Evolutionary conservation across 345 rosid species (phyloP).

Genomic region (Eucalyptus albens): DNA sequence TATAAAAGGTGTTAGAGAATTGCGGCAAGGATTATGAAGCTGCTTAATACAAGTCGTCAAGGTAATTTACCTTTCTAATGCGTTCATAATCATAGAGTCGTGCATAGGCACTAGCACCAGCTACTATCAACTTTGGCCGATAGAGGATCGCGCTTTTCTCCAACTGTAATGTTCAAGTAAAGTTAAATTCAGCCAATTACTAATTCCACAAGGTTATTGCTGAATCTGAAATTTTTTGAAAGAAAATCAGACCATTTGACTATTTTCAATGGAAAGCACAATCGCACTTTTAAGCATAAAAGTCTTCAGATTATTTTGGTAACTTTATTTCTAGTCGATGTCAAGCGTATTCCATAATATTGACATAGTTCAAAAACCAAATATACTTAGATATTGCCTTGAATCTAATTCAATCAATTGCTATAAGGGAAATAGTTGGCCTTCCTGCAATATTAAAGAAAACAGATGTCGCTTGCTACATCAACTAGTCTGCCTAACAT

Average conservation of each 20-base stretch:
- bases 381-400: neutral
- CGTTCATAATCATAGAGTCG: slow-evolving; percentile 90
- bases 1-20: neutral
- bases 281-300: neutral
- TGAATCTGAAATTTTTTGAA: neutral
- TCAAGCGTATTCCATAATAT: neutral
- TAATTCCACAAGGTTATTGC: neutral
- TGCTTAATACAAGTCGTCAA: neutral
- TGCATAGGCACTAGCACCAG: slow-evolving; percentile 99
- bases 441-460: neutral
- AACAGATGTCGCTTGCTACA: neutral
- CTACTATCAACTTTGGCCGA: slow-evolving; percentile 92
- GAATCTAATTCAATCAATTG: neutral
- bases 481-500: neutral
- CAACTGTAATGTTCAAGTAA: slow-evolving; percentile 31
- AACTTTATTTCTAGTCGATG: neutral
- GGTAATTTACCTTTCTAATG: slow-evolving; percentile 59
- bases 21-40: neutral
- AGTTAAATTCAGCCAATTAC: neutral
- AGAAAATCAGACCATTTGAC: neutral
- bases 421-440: neutral
- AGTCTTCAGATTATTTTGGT: neutral
- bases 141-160: slow-evolving; percentile 77
- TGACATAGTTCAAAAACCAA: neutral
- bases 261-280: neutral